Evolutionary conservation across 129 eudicot species (phyloP).

Genomic region (Lactuca saligna): DNA sequence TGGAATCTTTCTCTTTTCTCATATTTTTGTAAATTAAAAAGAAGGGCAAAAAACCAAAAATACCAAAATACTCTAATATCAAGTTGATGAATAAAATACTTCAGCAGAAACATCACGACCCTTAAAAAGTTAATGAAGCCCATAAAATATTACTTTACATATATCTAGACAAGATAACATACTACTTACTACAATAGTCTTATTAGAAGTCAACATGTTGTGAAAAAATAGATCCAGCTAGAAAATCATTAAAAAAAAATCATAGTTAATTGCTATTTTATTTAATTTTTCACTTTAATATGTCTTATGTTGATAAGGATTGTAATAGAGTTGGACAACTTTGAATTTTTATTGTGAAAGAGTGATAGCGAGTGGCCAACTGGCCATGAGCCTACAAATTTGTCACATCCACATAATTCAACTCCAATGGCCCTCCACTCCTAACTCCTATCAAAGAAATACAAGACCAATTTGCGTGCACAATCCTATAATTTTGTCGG

Average conservation of each 20-base stretch:
- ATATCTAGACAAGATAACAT: too few relatives aligned
- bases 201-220: not conserved
- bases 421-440: constrained; percentile 7
- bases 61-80: too few relatives aligned
- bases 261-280: not conserved
- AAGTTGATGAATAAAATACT: too few relatives aligned
- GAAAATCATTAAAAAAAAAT: not conserved
- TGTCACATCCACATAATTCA: constrained; percentile 6
- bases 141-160: too few relatives aligned
- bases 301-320: not conserved
- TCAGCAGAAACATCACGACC: too few relatives aligned
- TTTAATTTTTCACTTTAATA: not conserved
- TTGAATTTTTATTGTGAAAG: constrained; percentile 6
- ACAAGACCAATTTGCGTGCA: constrained; percentile 4
- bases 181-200: too few relatives aligned
- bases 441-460: not conserved
- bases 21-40: too few relatives aligned
- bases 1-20: too few relatives aligned
- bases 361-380: constrained; percentile 20
- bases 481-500: too few relatives aligned
- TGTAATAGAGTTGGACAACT: constrained; percentile 18
- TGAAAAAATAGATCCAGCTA: not conserved
- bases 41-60: too few relatives aligned
- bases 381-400: constrained; percentile 14
- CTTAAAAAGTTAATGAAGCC: too few relatives aligned